Evolutionary conservation across 345 rosid genomes (phyloP).

Genomic region (Arabidopsis arenosa): DNA sequence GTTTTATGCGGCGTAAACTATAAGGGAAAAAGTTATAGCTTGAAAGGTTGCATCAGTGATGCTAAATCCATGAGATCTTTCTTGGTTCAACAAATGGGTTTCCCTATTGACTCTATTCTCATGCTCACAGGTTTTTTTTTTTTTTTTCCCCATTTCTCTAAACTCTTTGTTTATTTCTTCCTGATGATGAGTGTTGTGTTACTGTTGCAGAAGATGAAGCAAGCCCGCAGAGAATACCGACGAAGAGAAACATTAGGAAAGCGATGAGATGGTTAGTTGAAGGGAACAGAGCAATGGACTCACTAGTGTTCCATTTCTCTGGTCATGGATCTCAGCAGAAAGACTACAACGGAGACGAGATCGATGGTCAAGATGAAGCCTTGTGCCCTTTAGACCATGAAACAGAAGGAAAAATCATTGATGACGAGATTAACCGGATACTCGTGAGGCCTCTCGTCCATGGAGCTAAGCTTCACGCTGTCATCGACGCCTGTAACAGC

Average conservation of each 20-base stretch:
- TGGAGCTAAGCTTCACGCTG: conserved; percentile 74
- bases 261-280: conserved; percentile 78
- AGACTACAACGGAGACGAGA: conserved; percentile 61
- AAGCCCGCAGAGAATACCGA: conserved; percentile 61
- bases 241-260: conserved; percentile 67
- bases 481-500: conserved; percentile 75
- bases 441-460: conserved; percentile 73
- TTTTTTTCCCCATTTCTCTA: not conserved
- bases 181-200: conserved; percentile 22
- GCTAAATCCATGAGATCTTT: conserved; percentile 62
- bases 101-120: conserved; percentile 56
- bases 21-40: conserved; percentile 49
- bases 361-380: conserved; percentile 74
- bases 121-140: conserved; percentile 46
- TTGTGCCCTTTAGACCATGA: conserved; percentile 77
- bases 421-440: conserved; percentile 70
- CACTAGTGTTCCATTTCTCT: conserved; percentile 80
- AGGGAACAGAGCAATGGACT: conserved; percentile 74
- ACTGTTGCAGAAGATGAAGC: conserved; percentile 68
- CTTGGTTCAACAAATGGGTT: conserved; percentile 57
- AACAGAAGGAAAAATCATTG: conserved; percentile 68
- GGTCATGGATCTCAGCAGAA: conserved; percentile 73
- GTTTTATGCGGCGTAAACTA: conserved; percentile 67
- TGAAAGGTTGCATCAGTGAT: conserved; percentile 68
- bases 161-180: not conserved